These are phyloP conservation scores for Arabis alpina DNA, from an alignment of 345 rosid species.

Conservation along the genomic window DNA sequence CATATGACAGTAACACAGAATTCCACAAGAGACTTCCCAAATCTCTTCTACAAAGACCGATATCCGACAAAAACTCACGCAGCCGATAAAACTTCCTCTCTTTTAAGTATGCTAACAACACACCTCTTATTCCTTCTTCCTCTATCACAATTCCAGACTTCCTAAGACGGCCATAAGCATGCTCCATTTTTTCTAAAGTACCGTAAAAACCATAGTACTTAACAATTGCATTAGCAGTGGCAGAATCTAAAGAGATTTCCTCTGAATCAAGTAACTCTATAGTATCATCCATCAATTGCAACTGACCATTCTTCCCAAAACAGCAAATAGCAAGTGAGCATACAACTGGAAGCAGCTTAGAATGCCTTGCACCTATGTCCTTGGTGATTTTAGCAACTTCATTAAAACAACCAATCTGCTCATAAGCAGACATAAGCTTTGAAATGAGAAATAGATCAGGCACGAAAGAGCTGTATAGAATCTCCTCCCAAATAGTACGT, in stretches of 20 bases:
- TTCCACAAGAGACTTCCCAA: slow-evolving; percentile 80
- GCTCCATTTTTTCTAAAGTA: slow-evolving; percentile 65
- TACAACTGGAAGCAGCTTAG: slow-evolving; percentile 41
- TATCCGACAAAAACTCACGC: slow-evolving; percentile 63
- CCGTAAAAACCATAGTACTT: slow-evolving; percentile 58
- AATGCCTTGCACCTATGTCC: slow-evolving; percentile 49
- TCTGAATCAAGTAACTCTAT: slow-evolving; percentile 52
- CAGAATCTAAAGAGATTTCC: slow-evolving; percentile 53
- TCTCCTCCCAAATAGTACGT: slow-evolving; percentile 55
- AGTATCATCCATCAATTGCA: slow-evolving; percentile 62
- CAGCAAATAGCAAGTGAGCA: slow-evolving; percentile 61
- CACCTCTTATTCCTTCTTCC: slow-evolving; percentile 60
- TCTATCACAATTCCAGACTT: slow-evolving; percentile 58
- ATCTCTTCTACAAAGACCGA: slow-evolving; percentile 68
- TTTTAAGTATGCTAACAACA: slow-evolving; percentile 57
- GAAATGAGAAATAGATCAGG: slow-evolving; percentile 52
- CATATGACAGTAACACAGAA: slow-evolving; percentile 69
- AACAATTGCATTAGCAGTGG: slow-evolving; percentile 56
- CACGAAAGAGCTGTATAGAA: slow-evolving; percentile 49
- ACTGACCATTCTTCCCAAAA: slow-evolving; percentile 66
- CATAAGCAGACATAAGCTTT: slow-evolving; percentile 56
- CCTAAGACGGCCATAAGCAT: slow-evolving; percentile 59
- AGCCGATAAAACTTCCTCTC: slow-evolving; percentile 54
- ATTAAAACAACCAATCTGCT: slow-evolving; percentile 45
- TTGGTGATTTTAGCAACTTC: slow-evolving; percentile 49